Evolutionary conservation across 2,329 filamentous ascomycete genomes (phyloP), one percentile per base, ranked within the genome.

Genomic region (Eutypa lata): DNA sequence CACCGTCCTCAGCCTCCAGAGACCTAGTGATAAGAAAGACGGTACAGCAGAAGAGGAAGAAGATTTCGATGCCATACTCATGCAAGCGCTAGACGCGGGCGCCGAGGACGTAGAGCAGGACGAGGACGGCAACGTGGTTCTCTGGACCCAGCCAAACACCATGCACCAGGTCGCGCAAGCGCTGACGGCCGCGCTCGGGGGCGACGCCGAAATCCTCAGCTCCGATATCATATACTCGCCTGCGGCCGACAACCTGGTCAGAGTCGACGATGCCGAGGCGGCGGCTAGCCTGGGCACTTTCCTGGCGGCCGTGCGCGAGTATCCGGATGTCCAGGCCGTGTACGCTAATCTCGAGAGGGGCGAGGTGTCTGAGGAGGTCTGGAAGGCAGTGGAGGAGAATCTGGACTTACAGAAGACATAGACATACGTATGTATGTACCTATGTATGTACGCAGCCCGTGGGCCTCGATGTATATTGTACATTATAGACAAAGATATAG

Each of bases 171-270:
- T 87, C 2, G 84, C 84, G 2, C 78, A 88, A 55, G 75, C 77
- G 13, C 67, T 96, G n/a, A 77, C 82, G 3, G 77, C 81, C 58
- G 76, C 79, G 37, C 78, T 89, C 19, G 81, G 78, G n/a, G n/a
- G n/a, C n/a, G n/a, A n/a, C 1, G 71, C 95, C 55, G 81, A 87
- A 53, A 81, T 95, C 45, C 75, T 88, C 51, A 87, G 84, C 60
- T 84, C 85, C 18, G 90, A 95, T 52, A 93, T 97, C 49, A 80
- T 96, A 43, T 97, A 90, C 87, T 83, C 87, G 54, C 82, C 91
- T 0, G 94, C 93, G 55, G 83, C 87, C 63, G 91, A 96, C 56
- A 83, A 82, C n/a, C n/a, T n/a, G 67, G 82, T 89, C 18, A 74
- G 76, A 7, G 62, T 92, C 38, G 80, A 87, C 53, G 78, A 81